Evolutionary conservation across 176 grass and related monocot genomes (phyloP), one percentile per base, ranked within the genome.

Genomic region (Bromus sterilis): DNA sequence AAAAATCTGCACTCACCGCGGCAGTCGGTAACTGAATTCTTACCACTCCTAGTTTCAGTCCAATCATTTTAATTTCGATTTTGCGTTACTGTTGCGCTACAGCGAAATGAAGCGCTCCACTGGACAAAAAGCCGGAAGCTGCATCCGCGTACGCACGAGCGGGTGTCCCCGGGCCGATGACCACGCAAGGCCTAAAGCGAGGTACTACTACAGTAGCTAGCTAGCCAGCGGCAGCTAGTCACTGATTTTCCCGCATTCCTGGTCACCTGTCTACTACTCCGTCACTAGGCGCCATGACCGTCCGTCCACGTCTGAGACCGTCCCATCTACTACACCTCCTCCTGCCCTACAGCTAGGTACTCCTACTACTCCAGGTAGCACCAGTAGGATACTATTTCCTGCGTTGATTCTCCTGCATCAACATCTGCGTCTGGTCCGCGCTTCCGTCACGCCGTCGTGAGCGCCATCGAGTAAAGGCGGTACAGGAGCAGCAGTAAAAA

Each of bases 371-470:
- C 9, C 7, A 29, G 7, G 56, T 8, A 57, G n/a, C 26, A 60
- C 15, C 21, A 57, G 23, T 4, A 7, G 66, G 21, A 4, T 30
- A 46, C 9, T 56, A 36, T 58, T 58, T 26, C 6, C n/a, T 26
- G 11, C 33, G 75, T 44, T 26, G 75, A 69, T 46, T 51, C 40
- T 20, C 9, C n/a, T 15, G n/a, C 26, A 20, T 16, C 11, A 8
- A 24, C 25, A 25, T 29, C 7, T 53, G 18, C 4, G 11, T 25
- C 36, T 43, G 46, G 11, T 46, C 49, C 23, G 36, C 2, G 24
- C 84, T 21, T 8, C 41, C 44, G 59, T 86, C 69, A 86, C 42
- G 24, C 62, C 42, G 84, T 41, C 41, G 23, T 51, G 41, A 42
- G 71, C 5, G 8, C 62, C 4, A 31, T 6, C 34, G n/a, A 3